Base-by-base conservation (phyloP, 768 basidiomycete species). In the Boletus sp. region DNA sequence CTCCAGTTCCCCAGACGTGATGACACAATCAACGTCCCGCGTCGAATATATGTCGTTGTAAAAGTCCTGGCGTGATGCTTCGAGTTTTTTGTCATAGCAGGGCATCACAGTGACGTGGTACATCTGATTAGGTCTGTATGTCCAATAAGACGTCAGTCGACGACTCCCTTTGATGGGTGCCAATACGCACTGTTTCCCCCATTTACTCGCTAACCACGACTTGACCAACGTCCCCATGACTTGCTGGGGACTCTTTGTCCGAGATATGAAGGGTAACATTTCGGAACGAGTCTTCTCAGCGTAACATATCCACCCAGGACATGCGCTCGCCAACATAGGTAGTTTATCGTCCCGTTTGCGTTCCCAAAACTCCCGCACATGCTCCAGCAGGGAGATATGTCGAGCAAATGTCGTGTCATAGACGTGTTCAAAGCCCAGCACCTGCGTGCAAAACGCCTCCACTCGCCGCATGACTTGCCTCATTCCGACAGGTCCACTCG, bases 101-200 rank as follows among this genome's bases (percentile, higher is more conserved):
- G 97, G 96, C 95, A 98, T 98, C 50, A 98, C 94, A 0, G 93
- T 83, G 52, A 98, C 94, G 67, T 99, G 97, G 69, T 98, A 99
- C 45, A 99, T 83, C 64, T 92, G 80, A 65, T 91, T 78, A 1
- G 94, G 93, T 39, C 92, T 95, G 69, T 28, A 18, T 14, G 15
- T 14, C 9, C 35, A 17, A 28, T 2, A 56, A 48, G 41, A 58
- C 9, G 50, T 65, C 24, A 57, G 54, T 32, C 50, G 33, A 46
- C n/a, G 3, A 44, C 6, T 30, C 50, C 15, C n/a, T 2, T 12
- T 6, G 42, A 53, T 36, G 5, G 50, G 17, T 41, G 18, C 35
- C 15, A 18, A 47, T 33, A 80, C 92, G 66, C 68, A 94, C 93
- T 67, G 79, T 68, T 83, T 83, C 4, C 80, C 83, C 80, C 89